Percentiles rank a stretch among this genome's conserved stretches.
Conservation (phyloP, 768 basidiomycete species). For the Leucosporidium yakuticum region DNA sequence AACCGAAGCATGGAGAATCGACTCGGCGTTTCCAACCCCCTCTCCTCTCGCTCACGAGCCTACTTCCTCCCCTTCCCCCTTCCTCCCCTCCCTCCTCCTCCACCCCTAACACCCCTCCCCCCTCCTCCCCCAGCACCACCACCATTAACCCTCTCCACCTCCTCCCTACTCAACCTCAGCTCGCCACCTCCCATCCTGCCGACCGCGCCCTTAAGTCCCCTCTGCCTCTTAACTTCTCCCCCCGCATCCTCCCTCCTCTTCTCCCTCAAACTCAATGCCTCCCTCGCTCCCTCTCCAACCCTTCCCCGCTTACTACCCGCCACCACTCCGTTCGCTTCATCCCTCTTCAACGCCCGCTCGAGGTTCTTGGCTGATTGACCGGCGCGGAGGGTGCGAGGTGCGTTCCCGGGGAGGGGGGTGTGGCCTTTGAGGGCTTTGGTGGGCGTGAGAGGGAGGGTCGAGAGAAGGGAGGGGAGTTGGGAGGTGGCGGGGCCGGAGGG, state of each 20-base stretch:
- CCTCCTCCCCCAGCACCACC: neutral
- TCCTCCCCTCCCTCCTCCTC: neutral
- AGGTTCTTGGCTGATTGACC: conserved; percentile 32
- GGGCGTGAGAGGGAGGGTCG: conserved; percentile 17
- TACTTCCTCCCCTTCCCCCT: neutral
- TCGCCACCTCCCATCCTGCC: conserved; percentile 26
- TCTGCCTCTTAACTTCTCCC: conserved; percentile 30
- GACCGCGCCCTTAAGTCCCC: conserved; percentile 18
- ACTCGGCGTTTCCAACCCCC: too few species aligned
- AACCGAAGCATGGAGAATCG: too few species aligned
- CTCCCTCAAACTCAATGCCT: conserved; percentile 31
- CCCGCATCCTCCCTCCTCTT: conserved; percentile 20
- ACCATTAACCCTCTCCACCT: conserved; percentile 14
- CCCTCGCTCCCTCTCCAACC: conserved; percentile 1
- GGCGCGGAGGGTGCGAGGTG: conserved; percentile 23
- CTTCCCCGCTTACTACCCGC: conserved; percentile 6
- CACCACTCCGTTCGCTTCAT: conserved; percentile 19
- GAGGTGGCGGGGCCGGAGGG: neutral
- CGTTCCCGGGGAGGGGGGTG: conserved; percentile 33
- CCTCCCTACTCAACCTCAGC: conserved; percentile 21
- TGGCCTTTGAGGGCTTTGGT: conserved; percentile 31
- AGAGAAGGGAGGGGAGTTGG: conserved; percentile 29
- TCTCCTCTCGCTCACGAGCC: too few species aligned
- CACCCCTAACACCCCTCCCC: neutral
- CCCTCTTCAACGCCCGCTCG: conserved; percentile 24